Evolutionary conservation across 768 basidiomycete genomes (phyloP), one percentile per base, ranked within the genome.

Genomic region (Boletales sp.): DNA sequence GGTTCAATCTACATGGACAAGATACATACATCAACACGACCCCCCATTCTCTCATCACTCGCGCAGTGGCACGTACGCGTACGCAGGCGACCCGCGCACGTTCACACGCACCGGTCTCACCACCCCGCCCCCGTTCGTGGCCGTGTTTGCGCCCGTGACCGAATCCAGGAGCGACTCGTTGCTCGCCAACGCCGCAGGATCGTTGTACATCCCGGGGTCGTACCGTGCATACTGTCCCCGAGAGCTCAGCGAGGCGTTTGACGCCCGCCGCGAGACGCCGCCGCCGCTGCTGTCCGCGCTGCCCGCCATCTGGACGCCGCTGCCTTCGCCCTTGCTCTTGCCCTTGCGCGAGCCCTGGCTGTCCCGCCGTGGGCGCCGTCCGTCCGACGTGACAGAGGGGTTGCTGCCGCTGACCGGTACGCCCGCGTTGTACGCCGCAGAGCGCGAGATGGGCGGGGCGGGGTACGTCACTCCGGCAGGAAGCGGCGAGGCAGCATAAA

Each of bases 361-460:
- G 14, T 60, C 55, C 13, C 43, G 60, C 34, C 63, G 48, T 7
- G 61, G 65, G 5, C 56, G 65, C 2, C 56, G 65, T 2, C 58
- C 54, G 5, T 69, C 68, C 5, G 55, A 51, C 35, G 67, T 59
- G 18, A 47, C 48, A 15, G 67, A 57, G 7, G 55, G 42, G 17
- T 63, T 63, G 21, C 55, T 55, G 1, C 42, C 38, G 21, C 55
- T 55, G 1, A 40, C 38, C 0, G 44, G 45, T 10, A 40, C 2
- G 8, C 39, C 36, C 13, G 37, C 47, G 3, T 41, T 52, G 44
- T 52, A 61, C 5, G 47, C 14, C n/a, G 57, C 54, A 0, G 60
- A 58, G 19, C 66, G 67, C 15, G 61, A 54, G 38, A 68, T 46
- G 13, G 66, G 68, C 31, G 66, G 66, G 1, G 48, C 59, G 8